Evolutionary conservation across 169 alveolate species (phyloP).

Genomic region (Plasmodium gallinaceum): DNA sequence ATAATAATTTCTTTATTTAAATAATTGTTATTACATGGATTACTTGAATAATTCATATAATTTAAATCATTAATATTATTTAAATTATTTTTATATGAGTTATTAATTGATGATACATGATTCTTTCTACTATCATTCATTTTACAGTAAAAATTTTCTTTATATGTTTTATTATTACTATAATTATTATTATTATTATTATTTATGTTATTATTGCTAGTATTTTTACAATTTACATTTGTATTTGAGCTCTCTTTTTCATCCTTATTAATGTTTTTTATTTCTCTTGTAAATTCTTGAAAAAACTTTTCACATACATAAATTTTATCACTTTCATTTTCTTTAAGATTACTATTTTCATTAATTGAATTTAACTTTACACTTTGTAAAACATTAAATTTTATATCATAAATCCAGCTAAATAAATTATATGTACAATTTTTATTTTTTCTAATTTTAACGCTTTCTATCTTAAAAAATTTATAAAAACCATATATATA

Average conservation of each 20-base stretch:
- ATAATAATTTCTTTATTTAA: no score
- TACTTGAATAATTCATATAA: no score
- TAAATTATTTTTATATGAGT: background rate
- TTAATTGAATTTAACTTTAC: background rate
- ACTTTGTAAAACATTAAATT: constrained; percentile 15
- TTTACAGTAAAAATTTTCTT: no score
- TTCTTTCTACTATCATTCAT: no score
- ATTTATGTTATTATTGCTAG: no score
- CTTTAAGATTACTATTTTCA: background rate
- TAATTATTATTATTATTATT: no score
- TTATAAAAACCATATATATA: constrained; percentile 40
- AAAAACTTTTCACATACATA: background rate
- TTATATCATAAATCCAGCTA: constrained; percentile 42
- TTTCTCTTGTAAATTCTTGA: background rate
- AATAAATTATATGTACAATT: constrained; percentile 37
- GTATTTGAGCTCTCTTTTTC: background rate
- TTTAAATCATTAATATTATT: background rate
- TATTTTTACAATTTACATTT: no score
- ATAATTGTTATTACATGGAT: no score
- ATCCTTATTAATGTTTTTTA: background rate
- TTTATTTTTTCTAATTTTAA: constrained; percentile 36
- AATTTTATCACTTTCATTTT: constrained; percentile 2
- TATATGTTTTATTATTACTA: no score
- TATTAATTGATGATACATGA: background rate
- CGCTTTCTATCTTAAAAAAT: constrained; percentile 41